Base-by-base conservation (phyloP, 495 filamentous ascomycete species). In the Hypoxylon trugodes region DNA sequence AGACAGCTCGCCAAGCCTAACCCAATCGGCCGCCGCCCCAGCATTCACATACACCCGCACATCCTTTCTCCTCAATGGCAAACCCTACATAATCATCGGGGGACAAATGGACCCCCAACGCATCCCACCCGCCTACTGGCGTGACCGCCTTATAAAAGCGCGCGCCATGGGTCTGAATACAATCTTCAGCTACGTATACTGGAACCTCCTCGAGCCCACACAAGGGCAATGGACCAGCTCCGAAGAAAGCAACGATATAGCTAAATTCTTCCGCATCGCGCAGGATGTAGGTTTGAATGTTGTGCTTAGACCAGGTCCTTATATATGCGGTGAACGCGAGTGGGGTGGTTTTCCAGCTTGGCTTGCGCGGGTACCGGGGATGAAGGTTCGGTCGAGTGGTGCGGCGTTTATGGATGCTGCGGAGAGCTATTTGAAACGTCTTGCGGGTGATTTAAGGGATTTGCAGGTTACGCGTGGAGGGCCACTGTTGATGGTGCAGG, bases 21-120 rank as follows among this genome's bases (percentile, higher is more conserved):
- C 63, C 18, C 63, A 22, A 19, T 66, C 66, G 13, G 62, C 66
- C 13, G 43, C 52, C 13, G 26, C 47, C 13, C 62, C 66, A 13
- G 61, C 66, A 1, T 73, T 73, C 53, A 69, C 69, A 2, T 73
- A 73, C 18, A 51, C 71, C 35, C 45, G 66, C 6, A 62, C 51
- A 26, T 74, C 73, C 4, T 82, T 82, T 54, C 72, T 79, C 12
- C 71, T 81, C 4, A 38, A 79, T 68, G 76, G 76, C 49, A 64
- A 73, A 37, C 77, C 72, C 10, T 76, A 69, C 58, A 72, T 77
- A 33, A 78, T 82, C 19, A 75, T 81, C 36, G 79, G 79, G 2
- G 80, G 80, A 1, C 80, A 82, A 60, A 82, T 82, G 74, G 79
- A 82, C 40, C 77, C 79, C 0, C 79, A 82, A 54, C 71, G 77